phyloP scores from a whole-genome alignment of 306 rosid genomes.

The Lablab purpureus region DNA sequence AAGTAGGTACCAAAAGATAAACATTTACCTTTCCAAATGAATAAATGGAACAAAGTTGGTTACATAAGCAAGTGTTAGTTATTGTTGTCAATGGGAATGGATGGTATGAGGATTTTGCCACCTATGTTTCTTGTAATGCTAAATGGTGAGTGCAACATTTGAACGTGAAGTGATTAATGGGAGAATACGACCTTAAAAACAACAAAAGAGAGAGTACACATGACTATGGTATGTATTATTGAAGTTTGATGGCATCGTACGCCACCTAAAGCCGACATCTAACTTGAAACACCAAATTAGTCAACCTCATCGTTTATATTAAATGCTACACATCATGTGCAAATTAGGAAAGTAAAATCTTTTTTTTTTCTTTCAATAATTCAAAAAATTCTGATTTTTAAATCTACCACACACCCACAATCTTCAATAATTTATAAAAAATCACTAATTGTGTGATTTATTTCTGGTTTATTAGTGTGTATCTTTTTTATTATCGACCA shows the following conservation, averaged over 20 bases:
- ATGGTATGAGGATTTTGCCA: slow-evolving; percentile 21
- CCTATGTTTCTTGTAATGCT: slow-evolving; percentile 26
- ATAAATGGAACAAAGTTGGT: background rate
- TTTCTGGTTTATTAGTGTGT: no score
- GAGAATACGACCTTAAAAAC: slow-evolving; percentile 37
- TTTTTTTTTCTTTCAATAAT: background rate
- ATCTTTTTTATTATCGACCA: no score
- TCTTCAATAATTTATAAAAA: no score
- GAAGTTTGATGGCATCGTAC: slow-evolving; percentile 41
- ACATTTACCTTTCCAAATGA: slow-evolving; percentile 14
- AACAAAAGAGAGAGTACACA: background rate
- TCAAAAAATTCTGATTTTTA: no score
- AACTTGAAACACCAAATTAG: background rate
- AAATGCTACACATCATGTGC: slow-evolving; percentile 2
- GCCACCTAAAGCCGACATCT: slow-evolving; percentile 39
- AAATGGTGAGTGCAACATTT: slow-evolving; percentile 15
- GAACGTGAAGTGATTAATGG: slow-evolving; percentile 45
- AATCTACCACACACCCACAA: no score
- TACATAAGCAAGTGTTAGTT: background rate
- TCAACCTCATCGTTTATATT: slow-evolving; percentile 11
- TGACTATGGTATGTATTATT: slow-evolving; percentile 28
- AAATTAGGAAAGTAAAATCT: background rate
- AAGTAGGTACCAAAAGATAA: background rate
- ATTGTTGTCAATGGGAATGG: slow-evolving; percentile 21
- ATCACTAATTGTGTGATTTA: no score